Percentiles rank a stretch among this genome's conserved stretches.
Evolutionary conservation across 2,329 filamentous ascomycete genomes (phyloP).

Genomic region (Pseudogymnoascus sp.): DNA sequence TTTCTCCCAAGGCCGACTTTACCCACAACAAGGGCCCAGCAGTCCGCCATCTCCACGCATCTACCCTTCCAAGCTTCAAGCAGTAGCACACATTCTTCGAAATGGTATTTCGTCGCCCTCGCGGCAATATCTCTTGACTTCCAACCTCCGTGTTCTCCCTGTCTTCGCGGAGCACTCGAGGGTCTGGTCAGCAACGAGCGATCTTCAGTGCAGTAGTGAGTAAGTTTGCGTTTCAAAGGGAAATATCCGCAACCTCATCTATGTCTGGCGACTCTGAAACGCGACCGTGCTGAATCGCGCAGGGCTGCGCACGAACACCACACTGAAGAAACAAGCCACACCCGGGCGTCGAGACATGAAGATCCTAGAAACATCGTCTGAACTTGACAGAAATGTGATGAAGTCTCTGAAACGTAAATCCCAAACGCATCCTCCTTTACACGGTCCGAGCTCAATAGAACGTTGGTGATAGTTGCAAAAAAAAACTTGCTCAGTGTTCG

Average conservation of each 20-base stretch:
- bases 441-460: neutral
- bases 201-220: neutral
- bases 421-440: neutral
- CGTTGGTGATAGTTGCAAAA: neutral
- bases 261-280: slow-evolving; percentile 4
- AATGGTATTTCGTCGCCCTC: neutral
- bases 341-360: neutral
- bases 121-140: neutral
- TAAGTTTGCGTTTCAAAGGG: neutral
- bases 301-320: neutral
- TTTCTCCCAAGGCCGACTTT: neutral
- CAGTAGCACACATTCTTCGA: neutral
- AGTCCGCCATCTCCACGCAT: neutral
- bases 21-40: neutral
- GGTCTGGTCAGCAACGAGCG: neutral
- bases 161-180: neutral
- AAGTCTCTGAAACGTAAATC: slow-evolving; percentile 1
- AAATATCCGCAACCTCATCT: neutral
- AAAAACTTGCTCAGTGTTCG: neutral
- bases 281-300: neutral
- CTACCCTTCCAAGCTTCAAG: slow-evolving; percentile 6
- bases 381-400: neutral
- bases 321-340: neutral
- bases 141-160: too few species aligned
- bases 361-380: neutral